Percentiles rank a stretch among this genome's conserved stretches.
Evolutionary conservation across 768 basidiomycete genomes (phyloP).

Genomic region (Hebeloma cylindrosporum): DNA sequence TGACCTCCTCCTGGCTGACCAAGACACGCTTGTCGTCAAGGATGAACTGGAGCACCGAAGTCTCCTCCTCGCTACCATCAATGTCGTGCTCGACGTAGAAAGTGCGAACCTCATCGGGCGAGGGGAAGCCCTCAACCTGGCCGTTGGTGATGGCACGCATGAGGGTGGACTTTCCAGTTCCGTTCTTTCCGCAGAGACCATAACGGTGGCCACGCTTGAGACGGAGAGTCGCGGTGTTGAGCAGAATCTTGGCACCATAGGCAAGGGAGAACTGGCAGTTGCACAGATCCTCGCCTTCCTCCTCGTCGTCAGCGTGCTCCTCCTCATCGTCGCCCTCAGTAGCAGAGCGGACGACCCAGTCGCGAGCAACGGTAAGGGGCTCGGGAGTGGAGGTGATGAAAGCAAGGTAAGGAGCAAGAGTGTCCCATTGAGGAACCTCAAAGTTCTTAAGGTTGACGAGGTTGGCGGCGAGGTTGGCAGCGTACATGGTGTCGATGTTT

Average conservation of each 20-base stretch:
- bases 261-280: conserved; percentile 99
- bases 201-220: conserved; percentile 99
- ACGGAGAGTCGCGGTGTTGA: conserved; percentile 95
- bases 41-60: conserved; percentile 88
- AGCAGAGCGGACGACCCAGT: conserved; percentile 91
- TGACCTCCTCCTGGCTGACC: conserved; percentile 64
- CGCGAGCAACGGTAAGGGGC: conserved; percentile 63
- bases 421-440: conserved; percentile 84
- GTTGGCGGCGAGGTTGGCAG: conserved; percentile 77
- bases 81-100: conserved; percentile 99
- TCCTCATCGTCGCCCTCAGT: conserved; percentile 70
- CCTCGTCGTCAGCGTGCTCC: conserved; percentile 80
- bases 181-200: conserved; percentile 97
- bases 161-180: conserved; percentile 95
- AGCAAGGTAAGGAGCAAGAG: conserved; percentile 72
- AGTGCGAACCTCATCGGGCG: conserved; percentile 94
- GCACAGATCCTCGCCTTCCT: conserved; percentile 98
- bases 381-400: conserved; percentile 67
- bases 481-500: conserved; percentile 65
- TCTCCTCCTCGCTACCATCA: conserved; percentile 92
- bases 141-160: conserved; percentile 94
- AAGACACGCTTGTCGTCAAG: conserved; percentile 80
- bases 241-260: conserved; percentile 97
- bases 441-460: conserved; percentile 92
- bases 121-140: conserved; percentile 98